Base-by-base conservation (phyloP, 2,329 filamentous ascomycete genomes). In the Fusarium papillatum region DNA sequence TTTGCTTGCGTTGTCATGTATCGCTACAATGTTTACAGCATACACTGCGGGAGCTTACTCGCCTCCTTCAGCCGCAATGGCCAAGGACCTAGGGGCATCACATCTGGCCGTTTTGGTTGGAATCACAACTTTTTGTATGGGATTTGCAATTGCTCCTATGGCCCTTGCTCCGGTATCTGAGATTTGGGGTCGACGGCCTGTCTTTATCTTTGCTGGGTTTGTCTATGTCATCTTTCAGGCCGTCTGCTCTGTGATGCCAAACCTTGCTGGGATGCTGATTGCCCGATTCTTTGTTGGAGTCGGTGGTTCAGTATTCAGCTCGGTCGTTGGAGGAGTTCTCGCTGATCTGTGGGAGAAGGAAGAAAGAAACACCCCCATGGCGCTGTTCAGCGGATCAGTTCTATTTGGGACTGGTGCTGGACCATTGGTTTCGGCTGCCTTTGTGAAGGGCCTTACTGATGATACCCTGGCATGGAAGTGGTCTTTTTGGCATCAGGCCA, bases 251-350 rank as follows among this genome's bases (percentile, higher is more conserved):
- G 86, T 95, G 0, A 94, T 95, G 8, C 87, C 88, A 0, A 90
- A 90, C 4, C 91, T 94, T 73, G 90, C 90, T 0, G 95, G 94
- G 4, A 94, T 98, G 89, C 83, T 98, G 1, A 84, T 95, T 4
- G 90, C 92, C 0, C 90, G 96, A 1, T 94, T 98, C 81, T 88
- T 97, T 59, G 90, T 92, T 13, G 96, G 96, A 2, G 91, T 92
- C n/a, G 94, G 94, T 9, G 93, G 91, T 8, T 95, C 93, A 61
- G 92, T 89, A 0, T 98, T 97, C 81, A 95, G 93, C 55, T 97
- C 95, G 26, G 96, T 98, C 89, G 93, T 98, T 0, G 96, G 96
- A n/a, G 96, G 96, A 5, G 94, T 98, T 6, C 93, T 98, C 48
- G 93, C 94, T 63, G 96, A 98, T 80, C 90, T 98, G 70, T 98